Percentiles rank a stretch among this genome's conserved stretches.
These are phyloP conservation scores for Boletales sp. DNA, from an alignment of 768 basidiomycete genomes.

Conservation along the genomic window DNA sequence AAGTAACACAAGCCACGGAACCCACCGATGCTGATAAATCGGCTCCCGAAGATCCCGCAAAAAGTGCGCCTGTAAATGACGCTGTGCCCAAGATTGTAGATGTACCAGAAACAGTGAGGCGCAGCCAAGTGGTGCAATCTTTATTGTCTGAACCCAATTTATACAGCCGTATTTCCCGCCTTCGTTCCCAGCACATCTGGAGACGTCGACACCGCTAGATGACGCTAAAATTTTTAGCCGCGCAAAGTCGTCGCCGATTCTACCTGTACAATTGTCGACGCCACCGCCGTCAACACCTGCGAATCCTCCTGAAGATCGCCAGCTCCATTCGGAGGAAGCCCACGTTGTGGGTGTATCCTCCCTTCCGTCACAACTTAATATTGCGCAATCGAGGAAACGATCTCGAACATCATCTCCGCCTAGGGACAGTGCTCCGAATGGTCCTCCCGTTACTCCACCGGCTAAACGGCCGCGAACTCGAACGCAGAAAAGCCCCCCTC, in stretches of 20 bases:
- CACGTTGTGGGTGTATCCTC: slow-evolving; percentile 11
- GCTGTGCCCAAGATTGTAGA: slow-evolving; percentile 29
- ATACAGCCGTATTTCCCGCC: slow-evolving; percentile 48
- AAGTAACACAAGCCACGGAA: background rate
- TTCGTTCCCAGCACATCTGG: slow-evolving; percentile 50
- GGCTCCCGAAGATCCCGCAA: slow-evolving; percentile 1
- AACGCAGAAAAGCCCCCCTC: slow-evolving; percentile 1
- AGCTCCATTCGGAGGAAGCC: slow-evolving; percentile 3
- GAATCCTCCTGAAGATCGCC: slow-evolving; percentile 17
- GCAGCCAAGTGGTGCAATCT: slow-evolving; percentile 1
- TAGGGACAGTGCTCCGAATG: slow-evolving; percentile 20
- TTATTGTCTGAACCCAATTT: slow-evolving; percentile 11
- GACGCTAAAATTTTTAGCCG: slow-evolving; percentile 20
- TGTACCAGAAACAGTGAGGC: slow-evolving; percentile 37
- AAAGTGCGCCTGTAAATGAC: slow-evolving; percentile 2
- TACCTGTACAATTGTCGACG: slow-evolving; percentile 24
- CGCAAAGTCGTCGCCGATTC: slow-evolving; percentile 44
- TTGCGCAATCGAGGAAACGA: slow-evolving; percentile 25
- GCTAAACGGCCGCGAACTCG: slow-evolving; percentile 19
- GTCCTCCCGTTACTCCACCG: slow-evolving; percentile 19
- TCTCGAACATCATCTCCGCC: slow-evolving; percentile 24
- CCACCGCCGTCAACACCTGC: slow-evolving; percentile 22
- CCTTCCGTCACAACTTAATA: slow-evolving; percentile 14
- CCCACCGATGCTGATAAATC: slow-evolving; percentile 1
- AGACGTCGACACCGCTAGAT: slow-evolving; percentile 51